Conservation (phyloP, 306 rosid species). For the Herpetospermum pedunculosum region DNA sequence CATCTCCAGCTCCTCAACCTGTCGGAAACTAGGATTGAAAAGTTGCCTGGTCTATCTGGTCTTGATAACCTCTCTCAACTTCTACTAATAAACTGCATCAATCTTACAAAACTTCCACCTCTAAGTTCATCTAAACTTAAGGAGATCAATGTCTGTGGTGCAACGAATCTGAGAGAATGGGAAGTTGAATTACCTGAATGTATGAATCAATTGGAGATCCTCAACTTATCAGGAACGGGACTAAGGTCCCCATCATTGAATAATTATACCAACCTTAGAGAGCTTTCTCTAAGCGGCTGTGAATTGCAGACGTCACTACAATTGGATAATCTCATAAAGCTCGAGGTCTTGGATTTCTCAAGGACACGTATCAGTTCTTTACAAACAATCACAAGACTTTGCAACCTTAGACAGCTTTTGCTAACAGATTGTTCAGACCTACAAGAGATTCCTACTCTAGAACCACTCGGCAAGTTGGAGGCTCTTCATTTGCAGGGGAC, state of each 20-base stretch:
- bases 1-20: constrained; percentile 17
- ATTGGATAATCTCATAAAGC: background rate
- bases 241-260: constrained; percentile 1
- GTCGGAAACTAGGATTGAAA: constrained; percentile 14
- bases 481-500: constrained; percentile 22
- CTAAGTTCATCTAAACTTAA: constrained; percentile 11
- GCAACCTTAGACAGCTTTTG: constrained; percentile 13
- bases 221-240: constrained; percentile 17
- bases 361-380: constrained; percentile 3
- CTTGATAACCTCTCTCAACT: constrained; percentile 10
- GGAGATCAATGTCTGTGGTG: constrained; percentile 16
- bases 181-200: constrained; percentile 5
- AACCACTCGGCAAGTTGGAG: constrained; percentile 6
- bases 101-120: constrained; percentile 3
- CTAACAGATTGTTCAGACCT: constrained; percentile 14
- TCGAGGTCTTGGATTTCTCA: constrained; percentile 26
- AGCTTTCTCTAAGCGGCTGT: constrained; percentile 12
- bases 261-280: constrained; percentile 13
- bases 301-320: background rate
- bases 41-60: constrained; percentile 6
- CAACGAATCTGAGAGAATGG: background rate
- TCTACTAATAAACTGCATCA: constrained; percentile 11
- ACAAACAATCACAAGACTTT: constrained; percentile 1
- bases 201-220: constrained; percentile 11
- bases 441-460: background rate